These are phyloP conservation scores for Populus euphratica DNA, from an alignment of 345 rosid species.

Conservation along the genomic window DNA sequence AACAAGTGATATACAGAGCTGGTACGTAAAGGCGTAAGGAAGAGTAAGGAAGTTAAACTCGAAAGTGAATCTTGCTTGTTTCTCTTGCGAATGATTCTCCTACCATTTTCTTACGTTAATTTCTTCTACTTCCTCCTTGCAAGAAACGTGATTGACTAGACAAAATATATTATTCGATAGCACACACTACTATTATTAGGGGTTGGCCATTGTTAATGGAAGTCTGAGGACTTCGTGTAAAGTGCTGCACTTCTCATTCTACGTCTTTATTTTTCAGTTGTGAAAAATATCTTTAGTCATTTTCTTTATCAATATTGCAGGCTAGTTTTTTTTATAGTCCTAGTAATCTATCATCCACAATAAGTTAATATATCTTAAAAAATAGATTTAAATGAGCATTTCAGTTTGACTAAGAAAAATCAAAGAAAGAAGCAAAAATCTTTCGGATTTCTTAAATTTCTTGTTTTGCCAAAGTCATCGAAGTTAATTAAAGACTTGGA, in stretches of 20 bases:
- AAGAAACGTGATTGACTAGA: constrained; percentile 57
- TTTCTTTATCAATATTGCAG: no score
- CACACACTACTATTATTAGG: constrained; percentile 5
- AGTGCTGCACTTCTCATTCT: background rate
- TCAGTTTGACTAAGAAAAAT: no score
- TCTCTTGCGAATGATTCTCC: background rate
- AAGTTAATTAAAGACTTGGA: background rate
- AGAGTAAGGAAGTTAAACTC: background rate
- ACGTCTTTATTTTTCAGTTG: background rate
- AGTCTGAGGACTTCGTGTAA: background rate
- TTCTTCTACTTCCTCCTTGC: constrained; percentile 2
- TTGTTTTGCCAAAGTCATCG: no score
- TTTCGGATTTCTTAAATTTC: background rate
- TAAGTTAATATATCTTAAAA: no score
- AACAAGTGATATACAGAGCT: background rate
- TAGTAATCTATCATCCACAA: no score
- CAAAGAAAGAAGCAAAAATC: no score
- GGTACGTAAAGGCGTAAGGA: background rate
- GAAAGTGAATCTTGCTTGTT: background rate
- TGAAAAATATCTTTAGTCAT: no score
- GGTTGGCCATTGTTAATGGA: background rate
- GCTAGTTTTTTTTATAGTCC: no score
- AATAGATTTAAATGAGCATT: no score
- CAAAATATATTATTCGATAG: constrained; percentile 27
- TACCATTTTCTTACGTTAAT: background rate